phyloP scores from a whole-genome alignment of 768 basidiomycete species.

The Gymnopilus junonius region DNA sequence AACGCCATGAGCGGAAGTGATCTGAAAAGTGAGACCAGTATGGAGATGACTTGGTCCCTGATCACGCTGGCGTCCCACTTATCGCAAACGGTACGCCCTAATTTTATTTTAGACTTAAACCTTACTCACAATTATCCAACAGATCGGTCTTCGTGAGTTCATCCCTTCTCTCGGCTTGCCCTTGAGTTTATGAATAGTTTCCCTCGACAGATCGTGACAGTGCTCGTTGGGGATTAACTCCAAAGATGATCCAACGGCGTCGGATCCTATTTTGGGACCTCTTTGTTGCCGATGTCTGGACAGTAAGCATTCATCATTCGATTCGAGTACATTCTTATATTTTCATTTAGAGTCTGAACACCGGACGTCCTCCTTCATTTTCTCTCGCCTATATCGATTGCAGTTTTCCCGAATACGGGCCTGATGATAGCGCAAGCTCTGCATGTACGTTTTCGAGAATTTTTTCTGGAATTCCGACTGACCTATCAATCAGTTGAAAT shows the following conservation, averaged over 20 bases:
- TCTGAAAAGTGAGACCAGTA: conserved; percentile 62
- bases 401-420: conserved; percentile 51
- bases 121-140: not conserved
- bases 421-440: conserved; percentile 33
- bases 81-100: conserved; percentile 59
- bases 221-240: conserved; percentile 62
- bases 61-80: conserved; percentile 69
- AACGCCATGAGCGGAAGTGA: conserved; percentile 73
- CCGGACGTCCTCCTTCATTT: conserved; percentile 73
- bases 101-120: not conserved
- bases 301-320: conserved; percentile 42
- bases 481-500: conserved; percentile 46
- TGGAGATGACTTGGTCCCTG: conserved; percentile 75
- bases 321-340: not conserved
- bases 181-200: not conserved
- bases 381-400: conserved; percentile 71
- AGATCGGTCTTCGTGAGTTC: conserved; percentile 74
- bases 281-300: conserved; percentile 73
- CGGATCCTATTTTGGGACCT: conserved; percentile 80
- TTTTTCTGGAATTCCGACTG: not conserved
- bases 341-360: conserved; percentile 59
- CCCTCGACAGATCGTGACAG: conserved; percentile 66
- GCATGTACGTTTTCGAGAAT: conserved; percentile 31
- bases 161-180: not conserved
- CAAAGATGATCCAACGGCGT: conserved; percentile 66